Conservation (phyloP, 805 yeast genomes). For the Candida morakotiae region DNA sequence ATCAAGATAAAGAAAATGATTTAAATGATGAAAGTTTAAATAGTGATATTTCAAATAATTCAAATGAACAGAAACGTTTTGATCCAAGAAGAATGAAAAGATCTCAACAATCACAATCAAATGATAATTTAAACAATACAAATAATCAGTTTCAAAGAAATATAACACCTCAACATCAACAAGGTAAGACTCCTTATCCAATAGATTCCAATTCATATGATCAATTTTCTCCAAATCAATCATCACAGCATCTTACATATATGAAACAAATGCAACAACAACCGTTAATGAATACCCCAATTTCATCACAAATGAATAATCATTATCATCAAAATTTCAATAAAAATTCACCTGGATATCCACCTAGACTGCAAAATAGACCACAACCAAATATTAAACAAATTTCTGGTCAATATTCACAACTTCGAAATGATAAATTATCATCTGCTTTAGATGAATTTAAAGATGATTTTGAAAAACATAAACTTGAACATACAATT, state of each 20-base stretch:
- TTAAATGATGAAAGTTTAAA: neutral
- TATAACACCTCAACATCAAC: neutral
- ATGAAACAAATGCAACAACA: neutral
- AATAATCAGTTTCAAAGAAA: neutral
- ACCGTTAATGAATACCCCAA: neutral
- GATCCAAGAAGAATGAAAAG: slow-evolving; percentile 6
- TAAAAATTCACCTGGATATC: neutral
- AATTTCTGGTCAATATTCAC: neutral
- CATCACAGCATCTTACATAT: too few species aligned
- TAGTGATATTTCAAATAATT: neutral
- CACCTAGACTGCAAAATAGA: slow-evolving; percentile 6
- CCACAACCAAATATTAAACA: slow-evolving; percentile 3
- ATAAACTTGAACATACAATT: slow-evolving; percentile 17
- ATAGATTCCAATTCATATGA: neutral
- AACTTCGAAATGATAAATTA: slow-evolving; percentile 13
- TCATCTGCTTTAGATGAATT: slow-evolving; percentile 24
- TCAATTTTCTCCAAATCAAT: neutral
- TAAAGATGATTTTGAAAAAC: slow-evolving; percentile 23
- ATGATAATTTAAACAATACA: neutral
- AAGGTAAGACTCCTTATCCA: neutral
- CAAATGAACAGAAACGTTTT: neutral
- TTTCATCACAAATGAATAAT: too few species aligned
- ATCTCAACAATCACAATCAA: neutral
- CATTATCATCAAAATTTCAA: too few species aligned
- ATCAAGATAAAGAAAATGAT: slow-evolving; percentile 1